Base-by-base conservation (phyloP, 2,329 filamentous ascomycete genomes). In the Talaromyces verruculosus region DNA sequence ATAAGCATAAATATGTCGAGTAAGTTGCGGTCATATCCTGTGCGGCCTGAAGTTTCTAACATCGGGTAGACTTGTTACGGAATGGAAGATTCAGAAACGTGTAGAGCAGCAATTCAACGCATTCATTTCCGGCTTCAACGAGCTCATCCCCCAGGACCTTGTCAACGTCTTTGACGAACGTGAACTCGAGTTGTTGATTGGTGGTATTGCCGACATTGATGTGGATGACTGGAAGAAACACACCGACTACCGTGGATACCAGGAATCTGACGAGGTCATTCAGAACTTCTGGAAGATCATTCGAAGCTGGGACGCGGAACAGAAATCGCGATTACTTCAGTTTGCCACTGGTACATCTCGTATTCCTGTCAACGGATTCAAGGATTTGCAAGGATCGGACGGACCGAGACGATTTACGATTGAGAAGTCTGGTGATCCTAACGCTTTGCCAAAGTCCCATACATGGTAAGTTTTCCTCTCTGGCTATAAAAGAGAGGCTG, bases 211-310 rank as follows among this genome's bases (percentile, higher is more conserved):
- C n/a, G 95, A 99, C 80, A 99, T 99, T 72, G 95, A 99, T 75
- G 94, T 99, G 17, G 95, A 99, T 67, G 95, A 99, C 80, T 99
- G 95, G 95, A 98, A 99, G 90, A 99, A 99, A 84, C 95, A 99
- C 82, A 99, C 95, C 57, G 95, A 99, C 76, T 99, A 99, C 80
- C 91, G 95, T 72, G 95, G 95, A 64, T 99, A 99, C 85, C 97
- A 96, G 10, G 95, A 99, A 81, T 93, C 89, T 65, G 95, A 99
- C 73, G 92, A 97, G 75, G 95, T 99, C 30, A 95, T 99, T 71
- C 91, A 96, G 79, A 93, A 96, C 84, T 99, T 99, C 86, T 99
- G 95, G 95, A 93, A 97, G 84, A 84, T 87, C 67, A 95, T 99
- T 70, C 89, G 94, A 71, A 92, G 88, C 68, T 99, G 95, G 95